Evolutionary conservation across 2,329 filamentous ascomycete species (phyloP).

Genomic region (Monosporascus sp.): DNA sequence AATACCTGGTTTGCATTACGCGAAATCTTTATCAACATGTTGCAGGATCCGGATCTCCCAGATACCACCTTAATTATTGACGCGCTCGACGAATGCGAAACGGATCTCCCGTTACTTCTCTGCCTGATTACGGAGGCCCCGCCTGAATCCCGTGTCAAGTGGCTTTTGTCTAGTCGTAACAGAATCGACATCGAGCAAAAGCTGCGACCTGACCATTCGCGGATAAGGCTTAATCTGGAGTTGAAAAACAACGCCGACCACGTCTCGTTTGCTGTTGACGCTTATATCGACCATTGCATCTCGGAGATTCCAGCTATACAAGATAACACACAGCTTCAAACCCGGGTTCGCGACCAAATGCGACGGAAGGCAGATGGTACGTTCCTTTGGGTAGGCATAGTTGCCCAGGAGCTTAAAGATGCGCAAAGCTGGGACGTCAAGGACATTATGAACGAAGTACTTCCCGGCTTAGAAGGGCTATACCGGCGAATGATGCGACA

Average conservation of each 20-base stretch:
- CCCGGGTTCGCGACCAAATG: background rate
- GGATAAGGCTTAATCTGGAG: conserved; percentile 29
- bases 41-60: conserved; percentile 25
- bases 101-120: conserved; percentile 26
- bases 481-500: conserved; percentile 34
- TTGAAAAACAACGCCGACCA: conserved; percentile 25
- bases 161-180: conserved; percentile 40
- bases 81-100: conserved; percentile 41
- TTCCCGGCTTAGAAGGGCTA: conserved; percentile 28
- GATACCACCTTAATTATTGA: conserved; percentile 36
- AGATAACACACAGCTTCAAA: background rate
- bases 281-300: conserved; percentile 33
- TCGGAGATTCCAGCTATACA: background rate
- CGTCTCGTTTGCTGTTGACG: conserved; percentile 31
- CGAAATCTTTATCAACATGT: too few species aligned
- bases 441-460: conserved; percentile 17
- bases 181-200: conserved; percentile 29
- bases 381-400: conserved; percentile 40
- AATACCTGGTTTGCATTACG: conserved; percentile 35
- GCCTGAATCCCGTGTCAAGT: conserved; percentile 28
- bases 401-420: conserved; percentile 27
- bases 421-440: conserved; percentile 7
- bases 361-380: conserved; percentile 31
- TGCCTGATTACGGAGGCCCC: conserved; percentile 27
- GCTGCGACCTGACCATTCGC: conserved; percentile 9